A percentile compares a stretch with the other conserved stretches of the same genome.
These are phyloP conservation scores for Coemansia sp. DNA, from an alignment of 192 early-diverging fungal species.

Conservation along the genomic window DNA sequence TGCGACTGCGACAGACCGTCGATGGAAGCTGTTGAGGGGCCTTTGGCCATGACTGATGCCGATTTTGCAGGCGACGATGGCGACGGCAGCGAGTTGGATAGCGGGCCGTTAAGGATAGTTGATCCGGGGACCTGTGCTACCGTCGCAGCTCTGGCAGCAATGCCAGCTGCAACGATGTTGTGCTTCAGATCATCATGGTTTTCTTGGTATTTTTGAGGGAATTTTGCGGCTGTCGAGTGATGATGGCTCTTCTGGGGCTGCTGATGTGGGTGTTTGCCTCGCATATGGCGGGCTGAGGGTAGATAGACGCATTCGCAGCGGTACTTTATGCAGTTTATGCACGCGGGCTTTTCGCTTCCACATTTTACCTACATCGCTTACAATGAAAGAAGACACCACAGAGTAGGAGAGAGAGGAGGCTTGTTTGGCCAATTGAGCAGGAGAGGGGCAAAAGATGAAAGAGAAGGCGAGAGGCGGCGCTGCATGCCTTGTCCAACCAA, in stretches of 20 bases:
- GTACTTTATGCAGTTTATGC: slow-evolving; percentile 48
- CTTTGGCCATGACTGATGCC: neutral
- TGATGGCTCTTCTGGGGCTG: slow-evolving; percentile 11
- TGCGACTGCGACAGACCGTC: slow-evolving; percentile 37
- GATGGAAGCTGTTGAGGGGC: neutral
- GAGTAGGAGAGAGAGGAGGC: neutral
- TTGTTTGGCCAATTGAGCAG: neutral
- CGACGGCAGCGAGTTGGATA: slow-evolving; percentile 8
- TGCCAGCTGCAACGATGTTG: neutral
- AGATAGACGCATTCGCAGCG: slow-evolving; percentile 35
- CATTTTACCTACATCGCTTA: slow-evolving; percentile 40
- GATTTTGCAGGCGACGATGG: neutral
- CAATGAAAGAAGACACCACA: neutral
- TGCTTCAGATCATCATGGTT: neutral
- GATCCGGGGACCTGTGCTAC: slow-evolving; percentile 1
- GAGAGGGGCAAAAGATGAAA: neutral
- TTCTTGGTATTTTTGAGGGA: neutral
- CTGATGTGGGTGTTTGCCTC: slow-evolving; percentile 7
- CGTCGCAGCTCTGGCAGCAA: neutral
- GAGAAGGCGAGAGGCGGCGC: neutral
- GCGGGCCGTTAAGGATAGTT: neutral
- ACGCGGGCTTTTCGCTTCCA: slow-evolving; percentile 50
- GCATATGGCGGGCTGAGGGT: slow-evolving; percentile 44
- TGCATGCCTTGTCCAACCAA: too few species aligned
- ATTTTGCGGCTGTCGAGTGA: neutral